Evolutionary conservation across 495 filamentous ascomycete genomes (phyloP).

Genomic region (Penicillium bialowiezense): DNA sequence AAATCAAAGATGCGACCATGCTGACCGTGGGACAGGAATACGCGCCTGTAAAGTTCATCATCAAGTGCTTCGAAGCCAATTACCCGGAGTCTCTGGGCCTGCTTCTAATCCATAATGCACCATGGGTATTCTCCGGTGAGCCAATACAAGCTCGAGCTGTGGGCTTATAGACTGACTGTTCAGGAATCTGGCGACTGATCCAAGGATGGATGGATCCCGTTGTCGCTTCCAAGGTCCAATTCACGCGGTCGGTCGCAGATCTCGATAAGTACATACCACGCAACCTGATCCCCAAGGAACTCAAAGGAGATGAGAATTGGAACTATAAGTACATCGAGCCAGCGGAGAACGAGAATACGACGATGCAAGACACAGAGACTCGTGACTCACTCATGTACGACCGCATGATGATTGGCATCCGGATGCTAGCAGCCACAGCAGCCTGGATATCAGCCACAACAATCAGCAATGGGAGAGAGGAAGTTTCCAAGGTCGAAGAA

Average conservation of each 20-base stretch:
- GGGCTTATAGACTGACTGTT: neutral
- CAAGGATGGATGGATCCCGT: conserved; percentile 89
- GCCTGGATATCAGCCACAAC: conserved; percentile 54
- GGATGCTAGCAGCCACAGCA: conserved; percentile 65
- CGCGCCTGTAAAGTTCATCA: conserved; percentile 89
- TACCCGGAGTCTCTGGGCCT: conserved; percentile 84
- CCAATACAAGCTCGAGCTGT: neutral
- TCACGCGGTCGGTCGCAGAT: conserved; percentile 73
- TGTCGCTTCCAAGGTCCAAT: conserved; percentile 84
- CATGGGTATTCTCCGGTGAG: conserved; percentile 83
- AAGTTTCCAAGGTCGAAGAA: conserved; percentile 19
- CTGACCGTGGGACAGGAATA: conserved; percentile 64
- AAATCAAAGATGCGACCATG: too few relatives aligned
- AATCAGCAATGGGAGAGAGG: conserved; percentile 23
- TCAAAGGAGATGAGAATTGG: conserved; percentile 81
- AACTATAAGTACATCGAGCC: conserved; percentile 79
- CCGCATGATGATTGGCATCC: conserved; percentile 55
- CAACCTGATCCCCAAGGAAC: conserved; percentile 64
- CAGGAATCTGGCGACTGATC: conserved; percentile 79
- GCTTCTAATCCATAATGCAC: conserved; percentile 85
- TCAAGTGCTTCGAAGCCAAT: conserved; percentile 92
- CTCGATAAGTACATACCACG: conserved; percentile 67
- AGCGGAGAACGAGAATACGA: conserved; percentile 60
- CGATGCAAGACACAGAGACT: conserved; percentile 59
- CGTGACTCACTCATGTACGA: conserved; percentile 53